Percentiles rank a stretch among this genome's conserved stretches.
Evolutionary conservation across 1,284 basidiomycete genomes (phyloP).

Genomic region (Cryptococcus deneoformans): DNA sequence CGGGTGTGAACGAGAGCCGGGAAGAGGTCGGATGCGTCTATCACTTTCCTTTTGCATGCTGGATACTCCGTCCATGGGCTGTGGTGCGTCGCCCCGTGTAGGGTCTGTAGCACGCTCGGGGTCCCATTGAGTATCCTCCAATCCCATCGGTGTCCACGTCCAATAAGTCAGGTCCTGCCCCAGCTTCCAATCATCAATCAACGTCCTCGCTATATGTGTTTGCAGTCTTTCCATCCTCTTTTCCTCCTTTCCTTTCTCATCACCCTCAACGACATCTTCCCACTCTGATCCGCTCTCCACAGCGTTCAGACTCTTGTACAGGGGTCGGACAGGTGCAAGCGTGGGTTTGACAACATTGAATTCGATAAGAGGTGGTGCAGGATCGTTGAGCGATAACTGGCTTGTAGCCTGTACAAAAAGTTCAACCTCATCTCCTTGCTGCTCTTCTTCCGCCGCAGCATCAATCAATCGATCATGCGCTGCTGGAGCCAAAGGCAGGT

Average conservation of each 20-base stretch:
- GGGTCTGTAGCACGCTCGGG: too few species aligned
- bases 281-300: neutral
- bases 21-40: neutral
- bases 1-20: neutral
- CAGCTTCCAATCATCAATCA: slow-evolving; percentile 32
- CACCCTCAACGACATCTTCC: neutral
- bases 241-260: neutral
- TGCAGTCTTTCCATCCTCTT: slow-evolving; percentile 1
- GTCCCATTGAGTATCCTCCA: neutral
- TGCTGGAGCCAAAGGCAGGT: neutral
- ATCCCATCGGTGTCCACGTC: slow-evolving; percentile 17
- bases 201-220: slow-evolving; percentile 5
- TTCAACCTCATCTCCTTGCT: neutral
- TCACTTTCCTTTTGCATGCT: neutral
- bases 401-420: neutral
- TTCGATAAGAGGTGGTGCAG: neutral
- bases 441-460: neutral
- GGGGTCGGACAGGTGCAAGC: too few species aligned
- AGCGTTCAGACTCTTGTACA: neutral
- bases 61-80: neutral
- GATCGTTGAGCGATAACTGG: neutral
- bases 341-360: neutral
- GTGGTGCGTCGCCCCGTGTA: neutral
- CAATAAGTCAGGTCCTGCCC: slow-evolving; percentile 17
- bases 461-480: neutral